These are phyloP conservation scores for Clitoria ternatea DNA, from an alignment of 306 rosid species.

Conservation along the genomic window DNA sequence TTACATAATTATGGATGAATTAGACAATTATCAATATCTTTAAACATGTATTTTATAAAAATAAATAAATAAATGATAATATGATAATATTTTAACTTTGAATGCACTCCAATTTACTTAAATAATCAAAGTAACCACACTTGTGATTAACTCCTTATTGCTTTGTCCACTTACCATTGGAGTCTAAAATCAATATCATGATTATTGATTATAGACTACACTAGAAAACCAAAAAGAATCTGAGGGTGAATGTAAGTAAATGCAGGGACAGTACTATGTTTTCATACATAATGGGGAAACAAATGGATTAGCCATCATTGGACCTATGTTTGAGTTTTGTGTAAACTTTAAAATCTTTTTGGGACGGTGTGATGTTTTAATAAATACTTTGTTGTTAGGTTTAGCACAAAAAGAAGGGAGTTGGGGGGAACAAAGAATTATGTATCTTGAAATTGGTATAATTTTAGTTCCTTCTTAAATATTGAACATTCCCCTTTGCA, in stretches of 20 bases:
- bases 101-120: too few relatives aligned
- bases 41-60: too few relatives aligned
- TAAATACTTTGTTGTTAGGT: conserved; percentile 9
- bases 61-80: too few relatives aligned
- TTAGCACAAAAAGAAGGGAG: not conserved
- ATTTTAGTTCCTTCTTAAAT: conserved; percentile 23
- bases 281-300: conserved; percentile 43
- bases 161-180: too few relatives aligned
- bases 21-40: too few relatives aligned
- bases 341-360: conserved; percentile 17
- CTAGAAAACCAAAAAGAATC: too few relatives aligned
- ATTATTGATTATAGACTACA: too few relatives aligned
- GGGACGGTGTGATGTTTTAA: not conserved
- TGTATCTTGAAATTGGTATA: conserved; percentile 16
- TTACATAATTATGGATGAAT: too few relatives aligned
- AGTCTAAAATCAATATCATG: too few relatives aligned
- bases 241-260: conserved; percentile 47
- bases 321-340: conserved; percentile 86
- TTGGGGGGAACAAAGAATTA: not conserved
- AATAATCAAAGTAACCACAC: too few relatives aligned
- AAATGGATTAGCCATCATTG: conserved; percentile 74
- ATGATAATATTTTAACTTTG: too few relatives aligned
- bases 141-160: too few relatives aligned
- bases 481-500: conserved; percentile 71
- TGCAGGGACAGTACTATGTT: conserved; percentile 41